Evolutionary conservation across 768 basidiomycete species (phyloP).

Genomic region (Trametes punicea): DNA sequence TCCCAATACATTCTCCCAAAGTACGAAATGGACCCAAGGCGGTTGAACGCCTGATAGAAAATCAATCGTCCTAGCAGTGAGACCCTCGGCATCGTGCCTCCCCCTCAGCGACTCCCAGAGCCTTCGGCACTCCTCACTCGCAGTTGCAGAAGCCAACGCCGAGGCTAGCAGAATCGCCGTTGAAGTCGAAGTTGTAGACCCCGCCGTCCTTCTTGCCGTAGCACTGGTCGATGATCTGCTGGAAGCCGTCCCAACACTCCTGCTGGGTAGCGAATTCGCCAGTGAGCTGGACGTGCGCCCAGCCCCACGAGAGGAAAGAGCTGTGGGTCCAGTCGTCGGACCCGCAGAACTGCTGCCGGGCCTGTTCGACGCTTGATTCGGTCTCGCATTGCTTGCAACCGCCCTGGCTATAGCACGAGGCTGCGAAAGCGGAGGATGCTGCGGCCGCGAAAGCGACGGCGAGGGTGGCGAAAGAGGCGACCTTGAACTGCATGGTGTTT

Average conservation of each 20-base stretch:
- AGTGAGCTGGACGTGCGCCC: background rate
- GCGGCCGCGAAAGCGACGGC: background rate
- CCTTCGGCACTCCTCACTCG: background rate
- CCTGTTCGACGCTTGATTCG: background rate
- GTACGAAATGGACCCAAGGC: no score
- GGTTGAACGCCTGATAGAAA: no score
- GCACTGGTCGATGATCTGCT: slow-evolving; percentile 6
- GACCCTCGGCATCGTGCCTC: no score
- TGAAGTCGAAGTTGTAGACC: background rate
- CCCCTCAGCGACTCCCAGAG: background rate
- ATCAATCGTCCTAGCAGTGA: no score
- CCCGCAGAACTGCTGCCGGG: background rate
- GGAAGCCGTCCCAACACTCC: slow-evolving; percentile 3
- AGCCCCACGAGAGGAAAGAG: background rate
- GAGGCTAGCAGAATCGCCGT: background rate
- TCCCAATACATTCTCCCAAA: no score
- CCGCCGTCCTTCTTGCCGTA: background rate
- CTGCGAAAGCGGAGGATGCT: background rate
- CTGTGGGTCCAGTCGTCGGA: background rate
- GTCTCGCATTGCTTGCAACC: background rate
- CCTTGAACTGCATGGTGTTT: background rate
- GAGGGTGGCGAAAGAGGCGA: background rate
- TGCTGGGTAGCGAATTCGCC: slow-evolving; percentile 1
- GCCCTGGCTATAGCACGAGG: background rate
- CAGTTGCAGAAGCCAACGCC: background rate